phyloP scores from a whole-genome alignment of 331 rosid genomes.

The Dryas integrifolia region DNA sequence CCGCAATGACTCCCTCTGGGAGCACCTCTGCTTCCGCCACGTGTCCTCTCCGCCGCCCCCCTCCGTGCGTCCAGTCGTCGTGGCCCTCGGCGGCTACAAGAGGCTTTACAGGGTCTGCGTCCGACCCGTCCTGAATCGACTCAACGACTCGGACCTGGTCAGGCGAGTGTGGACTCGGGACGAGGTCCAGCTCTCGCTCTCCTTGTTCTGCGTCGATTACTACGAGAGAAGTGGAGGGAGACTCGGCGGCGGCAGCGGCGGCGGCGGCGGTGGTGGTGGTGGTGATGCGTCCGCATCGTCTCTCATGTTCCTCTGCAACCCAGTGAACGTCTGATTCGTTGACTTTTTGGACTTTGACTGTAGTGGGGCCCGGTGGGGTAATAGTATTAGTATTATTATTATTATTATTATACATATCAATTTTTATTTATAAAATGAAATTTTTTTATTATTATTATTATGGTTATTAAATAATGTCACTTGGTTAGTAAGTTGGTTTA shows the following conservation, averaged over 20 bases:
- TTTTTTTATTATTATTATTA: neutral
- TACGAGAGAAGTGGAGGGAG: slow-evolving; percentile 62
- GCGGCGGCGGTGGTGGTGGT: slow-evolving; percentile 6
- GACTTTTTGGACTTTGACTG: neutral
- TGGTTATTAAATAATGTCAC: slow-evolving; percentile 12
- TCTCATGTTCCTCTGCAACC: slow-evolving; percentile 87
- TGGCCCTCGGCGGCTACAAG: slow-evolving; percentile 93
- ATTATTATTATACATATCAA: slow-evolving; percentile 1
- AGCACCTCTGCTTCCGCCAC: slow-evolving; percentile 83
- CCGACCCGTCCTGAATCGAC: slow-evolving; percentile 82
- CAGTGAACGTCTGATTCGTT: slow-evolving; percentile 66
- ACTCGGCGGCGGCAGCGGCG: slow-evolving; percentile 31
- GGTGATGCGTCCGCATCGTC: slow-evolving; percentile 77
- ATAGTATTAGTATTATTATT: neutral
- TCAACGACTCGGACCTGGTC: slow-evolving; percentile 58
- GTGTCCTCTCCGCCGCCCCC: slow-evolving; percentile 48
- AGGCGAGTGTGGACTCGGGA: slow-evolving; percentile 64
- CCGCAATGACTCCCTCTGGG: slow-evolving; percentile 84
- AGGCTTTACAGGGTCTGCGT: slow-evolving; percentile 79
- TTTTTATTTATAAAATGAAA: neutral
- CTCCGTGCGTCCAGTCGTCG: slow-evolving; percentile 48
- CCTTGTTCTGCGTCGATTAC: slow-evolving; percentile 78
- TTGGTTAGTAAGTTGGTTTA: neutral
- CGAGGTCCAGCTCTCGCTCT: slow-evolving; percentile 78
- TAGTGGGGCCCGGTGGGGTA: neutral